Percentiles rank a stretch among this genome's conserved stretches.
Conservation (phyloP, 345 rosid genomes). For the Clausena lansium region DNA sequence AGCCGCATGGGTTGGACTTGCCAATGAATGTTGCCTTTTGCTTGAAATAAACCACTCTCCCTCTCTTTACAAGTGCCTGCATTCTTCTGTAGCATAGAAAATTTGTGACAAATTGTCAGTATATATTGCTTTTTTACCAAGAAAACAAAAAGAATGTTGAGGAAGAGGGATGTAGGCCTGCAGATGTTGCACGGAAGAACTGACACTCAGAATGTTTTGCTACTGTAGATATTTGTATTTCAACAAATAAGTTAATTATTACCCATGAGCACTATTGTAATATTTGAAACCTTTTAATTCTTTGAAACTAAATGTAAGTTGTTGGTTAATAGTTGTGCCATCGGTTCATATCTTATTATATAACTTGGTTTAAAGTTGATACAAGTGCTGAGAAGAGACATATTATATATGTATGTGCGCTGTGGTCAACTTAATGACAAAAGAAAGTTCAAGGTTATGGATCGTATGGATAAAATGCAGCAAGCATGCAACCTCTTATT, state of each 20-base stretch:
- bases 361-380: not conserved
- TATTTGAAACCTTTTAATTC: not conserved
- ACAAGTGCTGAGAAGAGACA: too few relatives aligned
- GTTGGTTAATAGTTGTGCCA: not conserved
- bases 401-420: not conserved
- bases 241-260: not conserved
- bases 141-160: not conserved
- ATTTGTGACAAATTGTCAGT: not conserved
- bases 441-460: too few relatives aligned
- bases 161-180: not conserved
- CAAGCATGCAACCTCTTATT: not conserved
- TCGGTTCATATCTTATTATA: not conserved
- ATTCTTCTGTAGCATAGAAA: not conserved
- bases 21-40: not conserved
- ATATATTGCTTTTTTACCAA: not conserved
- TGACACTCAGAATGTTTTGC: not conserved
- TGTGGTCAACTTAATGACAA: not conserved
- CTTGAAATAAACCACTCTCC: slow-evolving; percentile 9
- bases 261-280: not conserved
- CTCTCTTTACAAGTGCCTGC: not conserved
- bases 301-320: not conserved
- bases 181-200: not conserved
- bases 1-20: not conserved
- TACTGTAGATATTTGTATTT: not conserved
- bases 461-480: not conserved